These are phyloP conservation scores for Hemileia vastatrix DNA, from an alignment of 1,284 basidiomycete species.

Conservation along the genomic window DNA sequence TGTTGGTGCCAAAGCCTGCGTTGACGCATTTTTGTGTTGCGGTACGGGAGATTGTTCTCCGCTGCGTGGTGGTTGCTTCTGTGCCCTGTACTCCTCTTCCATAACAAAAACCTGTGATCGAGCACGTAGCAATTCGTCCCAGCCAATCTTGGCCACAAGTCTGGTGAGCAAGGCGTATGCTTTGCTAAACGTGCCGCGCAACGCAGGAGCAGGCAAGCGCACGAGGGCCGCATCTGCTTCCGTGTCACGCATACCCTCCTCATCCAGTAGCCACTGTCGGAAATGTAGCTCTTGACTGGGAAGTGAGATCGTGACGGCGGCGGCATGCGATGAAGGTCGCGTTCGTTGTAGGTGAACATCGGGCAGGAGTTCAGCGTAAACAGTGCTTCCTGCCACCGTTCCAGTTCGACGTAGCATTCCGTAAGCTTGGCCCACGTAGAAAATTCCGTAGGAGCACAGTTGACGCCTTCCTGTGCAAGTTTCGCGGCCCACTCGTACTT, in stretches of 20 bases:
- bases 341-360: slow-evolving; percentile 98
- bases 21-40: slow-evolving; percentile 51
- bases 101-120: slow-evolving; percentile 93
- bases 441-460: slow-evolving; percentile 94
- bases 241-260: slow-evolving; percentile 60
- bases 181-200: slow-evolving; percentile 94
- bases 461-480: slow-evolving; percentile 82
- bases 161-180: slow-evolving; percentile 83
- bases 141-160: slow-evolving; percentile 84
- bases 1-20: slow-evolving; percentile 48
- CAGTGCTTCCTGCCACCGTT: slow-evolving; percentile 78
- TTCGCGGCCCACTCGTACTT: slow-evolving; percentile 82
- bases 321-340: slow-evolving; percentile 81
- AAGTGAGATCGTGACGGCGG: slow-evolving; percentile 72
- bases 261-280: slow-evolving; percentile 56
- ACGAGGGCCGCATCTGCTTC: slow-evolving; percentile 91
- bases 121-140: slow-evolving; percentile 93
- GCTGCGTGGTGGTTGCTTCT: slow-evolving; percentile 45
- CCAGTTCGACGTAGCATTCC: slow-evolving; percentile 80
- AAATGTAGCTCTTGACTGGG: slow-evolving; percentile 72
- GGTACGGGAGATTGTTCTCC: slow-evolving; percentile 50
- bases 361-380: slow-evolving; percentile 96
- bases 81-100: slow-evolving; percentile 88
- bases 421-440: slow-evolving; percentile 97
- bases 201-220: slow-evolving; percentile 80